Evolutionary conservation across 1,284 basidiomycete genomes (phyloP).

Genomic region (Cutaneotrichosporon sp.): DNA sequence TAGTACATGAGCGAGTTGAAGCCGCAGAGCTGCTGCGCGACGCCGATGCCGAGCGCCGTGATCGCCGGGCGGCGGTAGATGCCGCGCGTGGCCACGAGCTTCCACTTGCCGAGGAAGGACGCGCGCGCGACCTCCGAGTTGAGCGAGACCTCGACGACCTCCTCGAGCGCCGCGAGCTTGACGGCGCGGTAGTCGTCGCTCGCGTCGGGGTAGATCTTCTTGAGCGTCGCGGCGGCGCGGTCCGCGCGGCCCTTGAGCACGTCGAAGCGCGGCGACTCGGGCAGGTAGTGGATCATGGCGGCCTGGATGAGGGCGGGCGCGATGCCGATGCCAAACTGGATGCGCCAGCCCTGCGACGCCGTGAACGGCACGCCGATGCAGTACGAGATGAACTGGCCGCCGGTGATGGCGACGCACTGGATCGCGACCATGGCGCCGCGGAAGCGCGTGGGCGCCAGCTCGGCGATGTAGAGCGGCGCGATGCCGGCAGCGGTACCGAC

Average conservation of each 20-base stretch:
- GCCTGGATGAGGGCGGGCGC: slow-evolving; percentile 46
- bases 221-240: slow-evolving; percentile 38
- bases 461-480: slow-evolving; percentile 52
- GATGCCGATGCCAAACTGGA: slow-evolving; percentile 51
- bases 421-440: slow-evolving; percentile 53
- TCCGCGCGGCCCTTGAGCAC: slow-evolving; percentile 39
- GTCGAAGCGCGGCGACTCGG: slow-evolving; percentile 51
- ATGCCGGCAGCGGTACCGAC: slow-evolving; percentile 52
- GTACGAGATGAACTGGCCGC: slow-evolving; percentile 52
- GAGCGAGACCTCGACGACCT: slow-evolving; percentile 38
- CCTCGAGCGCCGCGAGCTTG: slow-evolving; percentile 48
- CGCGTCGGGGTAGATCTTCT: slow-evolving; percentile 36
- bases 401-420: slow-evolving; percentile 50
- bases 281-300: slow-evolving; percentile 39
- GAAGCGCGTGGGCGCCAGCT: slow-evolving; percentile 50
- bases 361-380: slow-evolving; percentile 51
- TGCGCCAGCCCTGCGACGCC: slow-evolving; percentile 27
- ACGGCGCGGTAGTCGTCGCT: slow-evolving; percentile 45
- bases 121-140: slow-evolving; percentile 22
- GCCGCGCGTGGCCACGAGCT: slow-evolving; percentile 61
- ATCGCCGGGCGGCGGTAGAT: slow-evolving; percentile 71
- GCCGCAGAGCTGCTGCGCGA: slow-evolving; percentile 61
- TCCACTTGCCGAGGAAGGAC: slow-evolving; percentile 60
- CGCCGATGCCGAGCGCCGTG: slow-evolving; percentile 54
- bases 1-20: slow-evolving; percentile 55